A percentile compares a stretch with the other conserved stretches of the same genome.
These are phyloP conservation scores for Paraphaeosphaeria minitans DNA, from an alignment of 2,329 filamentous ascomycete species.

Conservation along the genomic window DNA sequence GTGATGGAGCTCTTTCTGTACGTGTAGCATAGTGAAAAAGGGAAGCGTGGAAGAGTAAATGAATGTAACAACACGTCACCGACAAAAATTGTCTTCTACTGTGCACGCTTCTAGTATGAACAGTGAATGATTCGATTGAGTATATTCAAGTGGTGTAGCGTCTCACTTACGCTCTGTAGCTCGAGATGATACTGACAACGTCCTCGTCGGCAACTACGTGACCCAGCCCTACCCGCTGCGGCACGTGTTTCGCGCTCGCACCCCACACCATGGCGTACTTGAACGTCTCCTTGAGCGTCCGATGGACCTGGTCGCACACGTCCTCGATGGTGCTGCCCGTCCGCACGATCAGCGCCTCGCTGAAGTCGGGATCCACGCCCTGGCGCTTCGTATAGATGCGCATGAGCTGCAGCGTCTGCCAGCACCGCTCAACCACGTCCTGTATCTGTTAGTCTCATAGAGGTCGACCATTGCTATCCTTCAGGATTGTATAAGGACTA, in stretches of 20 bases:
- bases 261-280: conserved; percentile 99
- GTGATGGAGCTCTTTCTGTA: neutral
- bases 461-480: neutral
- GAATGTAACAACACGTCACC: neutral
- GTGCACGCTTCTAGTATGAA: neutral
- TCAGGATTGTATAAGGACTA: neutral
- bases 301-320: conserved; percentile 93
- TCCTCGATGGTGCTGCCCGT: conserved; percentile 90
- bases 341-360: conserved; percentile 90
- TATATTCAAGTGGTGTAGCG: neutral
- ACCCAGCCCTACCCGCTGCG: conserved; percentile 85
- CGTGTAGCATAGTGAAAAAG: neutral
- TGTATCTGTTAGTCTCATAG: neutral
- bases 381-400: conserved; percentile 96
- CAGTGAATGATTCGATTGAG: neutral
- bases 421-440: conserved; percentile 93
- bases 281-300: conserved; percentile 95
- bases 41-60: neutral
- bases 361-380: conserved; percentile 85
- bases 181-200: conserved; percentile 67
- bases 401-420: conserved; percentile 89
- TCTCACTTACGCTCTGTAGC: conserved; percentile 18
- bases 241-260: conserved; percentile 90
- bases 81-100: neutral
- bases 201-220: conserved; percentile 77